phyloP scores from a whole-genome alignment of 495 filamentous ascomycete genomes.

The Achaetomiella virescens region DNA sequence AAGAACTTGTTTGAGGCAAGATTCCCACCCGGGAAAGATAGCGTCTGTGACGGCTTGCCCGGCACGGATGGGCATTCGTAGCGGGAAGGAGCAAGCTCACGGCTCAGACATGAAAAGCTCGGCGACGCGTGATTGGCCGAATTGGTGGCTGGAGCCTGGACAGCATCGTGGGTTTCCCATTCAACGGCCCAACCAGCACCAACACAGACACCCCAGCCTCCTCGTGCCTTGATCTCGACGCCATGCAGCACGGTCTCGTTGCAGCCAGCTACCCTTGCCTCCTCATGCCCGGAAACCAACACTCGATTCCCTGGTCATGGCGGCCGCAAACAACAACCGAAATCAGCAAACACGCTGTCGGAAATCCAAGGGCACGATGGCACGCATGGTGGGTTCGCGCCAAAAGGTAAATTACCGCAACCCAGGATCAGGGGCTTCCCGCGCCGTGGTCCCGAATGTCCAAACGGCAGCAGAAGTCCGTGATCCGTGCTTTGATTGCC shows the following conservation, averaged over 20 bases:
- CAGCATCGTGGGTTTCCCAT: neutral
- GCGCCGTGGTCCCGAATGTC: no score
- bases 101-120: slow-evolving; percentile 14
- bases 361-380: no score
- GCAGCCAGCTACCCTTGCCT: no score
- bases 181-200: neutral
- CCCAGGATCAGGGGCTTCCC: no score
- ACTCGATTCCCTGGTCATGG: no score
- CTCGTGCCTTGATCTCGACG: neutral
- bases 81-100: slow-evolving; percentile 21
- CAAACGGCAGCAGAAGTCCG: no score
- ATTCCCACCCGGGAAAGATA: neutral
- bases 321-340: no score
- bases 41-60: neutral
- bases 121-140: slow-evolving; percentile 22
- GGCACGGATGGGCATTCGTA: slow-evolving; percentile 13
- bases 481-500: no score
- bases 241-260: neutral
- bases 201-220: neutral
- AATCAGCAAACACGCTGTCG: no score
- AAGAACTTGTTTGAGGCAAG: neutral
- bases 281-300: no score
- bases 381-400: no score
- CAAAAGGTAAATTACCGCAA: no score
- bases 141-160: neutral